These are phyloP conservation scores for Amaranthus hypochondriacus DNA, from an alignment of 148 eudicot genomes.

Conservation along the genomic window DNA sequence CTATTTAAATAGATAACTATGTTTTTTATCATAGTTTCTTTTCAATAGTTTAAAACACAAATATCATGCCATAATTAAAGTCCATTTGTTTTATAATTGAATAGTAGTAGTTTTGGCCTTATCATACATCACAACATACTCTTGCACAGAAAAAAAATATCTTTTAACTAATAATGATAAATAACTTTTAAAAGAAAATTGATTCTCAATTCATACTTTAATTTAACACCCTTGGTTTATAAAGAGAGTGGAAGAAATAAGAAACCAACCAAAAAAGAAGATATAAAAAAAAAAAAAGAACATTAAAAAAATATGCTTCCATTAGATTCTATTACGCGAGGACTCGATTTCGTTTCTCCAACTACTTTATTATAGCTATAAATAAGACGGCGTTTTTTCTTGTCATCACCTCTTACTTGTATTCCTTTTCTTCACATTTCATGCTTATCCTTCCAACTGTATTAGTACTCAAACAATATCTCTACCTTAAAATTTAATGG, in stretches of 20 bases:
- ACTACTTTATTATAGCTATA: not conserved
- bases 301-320: not conserved
- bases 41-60: too few species aligned
- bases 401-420: not conserved
- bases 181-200: too few species aligned
- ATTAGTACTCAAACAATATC: not conserved
- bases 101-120: too few species aligned
- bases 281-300: not conserved
- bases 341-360: slow-evolving; percentile 31
- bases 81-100: too few species aligned
- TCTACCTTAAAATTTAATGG: slow-evolving; percentile 22
- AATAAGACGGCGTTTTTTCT: slow-evolving; percentile 1
- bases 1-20: too few species aligned
- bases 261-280: not conserved
- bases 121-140: too few species aligned
- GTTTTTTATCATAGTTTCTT: too few species aligned
- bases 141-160: too few species aligned
- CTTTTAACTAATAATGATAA: too few species aligned
- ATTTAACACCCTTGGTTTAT: slow-evolving; percentile 16
- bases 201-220: slow-evolving; percentile 12
- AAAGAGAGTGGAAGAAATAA: not conserved
- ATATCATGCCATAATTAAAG: too few species aligned
- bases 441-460: slow-evolving; percentile 9
- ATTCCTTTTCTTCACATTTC: too few species aligned
- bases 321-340: slow-evolving; percentile 41